Base-by-base conservation (phyloP, 176 grass and related monocot genomes). In the Rhynchospora tenuis region DNA sequence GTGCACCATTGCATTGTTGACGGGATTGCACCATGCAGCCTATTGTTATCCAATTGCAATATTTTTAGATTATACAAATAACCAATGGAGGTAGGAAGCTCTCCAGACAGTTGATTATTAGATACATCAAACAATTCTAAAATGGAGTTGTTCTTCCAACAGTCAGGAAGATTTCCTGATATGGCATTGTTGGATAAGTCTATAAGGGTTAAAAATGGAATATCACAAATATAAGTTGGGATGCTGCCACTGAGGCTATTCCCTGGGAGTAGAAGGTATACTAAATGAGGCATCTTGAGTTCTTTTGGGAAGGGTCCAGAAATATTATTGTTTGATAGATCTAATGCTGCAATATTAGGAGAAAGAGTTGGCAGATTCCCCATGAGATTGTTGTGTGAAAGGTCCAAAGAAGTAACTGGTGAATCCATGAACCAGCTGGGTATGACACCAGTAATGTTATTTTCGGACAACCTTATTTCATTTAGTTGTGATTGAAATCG, bases 81-180 rank as follows among this genome's bases (percentile, higher is more conserved):
- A 5, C 90, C 16, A 6, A 91, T 89, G 9, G 26, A 82, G n/a
- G 26, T 0, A 59, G 91, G 51, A 62, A 92, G 42, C 33, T 38
- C 33, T 38, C 33, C 33, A 38, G 33, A 38, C 33, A 38, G 33
- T 38, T 38, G 33, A 38, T 38, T 38, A 38, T 38, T 38, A 38
- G 33, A 38, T 38, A 38, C 33, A 38, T 38, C 33, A 38, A 38
- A 38, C 3, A 38, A 4, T 38, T 0, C 0, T 10, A 83, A 11
- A 0, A 68, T 13, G 0, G 59, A 73, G 13, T 61, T 26, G 31
- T 28, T 61, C 8, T 64, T 38, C 85, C 2, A 16, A 57, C 17
- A 8, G 0, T 9, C 0, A 65, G 80, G 1, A 84, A 3, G 31
- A 22, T 22, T 23, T 84, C 73, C 17, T 26, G 64, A 1, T 83